These are phyloP conservation scores for Polyporus arcularius DNA, from an alignment of 768 basidiomycete species.

Conservation along the genomic window DNA sequence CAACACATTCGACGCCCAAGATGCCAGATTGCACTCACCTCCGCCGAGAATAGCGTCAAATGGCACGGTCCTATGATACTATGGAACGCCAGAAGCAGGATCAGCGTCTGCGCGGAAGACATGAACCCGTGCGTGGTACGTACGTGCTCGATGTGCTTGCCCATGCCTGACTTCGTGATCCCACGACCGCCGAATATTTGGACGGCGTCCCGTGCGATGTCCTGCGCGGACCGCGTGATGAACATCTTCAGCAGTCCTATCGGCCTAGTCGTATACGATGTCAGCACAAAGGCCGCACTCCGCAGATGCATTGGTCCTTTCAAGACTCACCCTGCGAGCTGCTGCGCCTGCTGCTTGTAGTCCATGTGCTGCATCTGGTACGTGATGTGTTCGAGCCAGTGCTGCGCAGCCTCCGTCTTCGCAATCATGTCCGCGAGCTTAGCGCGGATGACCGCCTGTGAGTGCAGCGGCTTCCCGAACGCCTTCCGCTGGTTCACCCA, in stretches of 20 bases:
- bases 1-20: not conserved
- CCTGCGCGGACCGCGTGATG: slow-evolving; percentile 72
- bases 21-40: slow-evolving; percentile 25
- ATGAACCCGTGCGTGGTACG: slow-evolving; percentile 25
- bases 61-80: slow-evolving; percentile 45
- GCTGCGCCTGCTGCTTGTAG: slow-evolving; percentile 71
- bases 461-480: slow-evolving; percentile 84
- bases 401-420: slow-evolving; percentile 76
- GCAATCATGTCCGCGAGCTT: slow-evolving; percentile 92
- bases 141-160: slow-evolving; percentile 71
- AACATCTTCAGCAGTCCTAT: slow-evolving; percentile 83
- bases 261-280: slow-evolving; percentile 42
- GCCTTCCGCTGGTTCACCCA: slow-evolving; percentile 91
- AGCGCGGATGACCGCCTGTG: slow-evolving; percentile 83
- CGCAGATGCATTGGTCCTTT: slow-evolving; percentile 37
- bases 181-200: slow-evolving; percentile 88
- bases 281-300: not conserved
- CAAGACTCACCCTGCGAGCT: slow-evolving; percentile 65
- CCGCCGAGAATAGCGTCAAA: slow-evolving; percentile 46
- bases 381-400: slow-evolving; percentile 86
- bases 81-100: slow-evolving; percentile 5
- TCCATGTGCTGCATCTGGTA: slow-evolving; percentile 88
- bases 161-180: slow-evolving; percentile 82
- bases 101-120: not conserved
- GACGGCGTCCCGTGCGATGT: slow-evolving; percentile 81